These are phyloP conservation scores for Tricholoma furcatifolium DNA, from an alignment of 768 basidiomycete species.

Conservation along the genomic window DNA sequence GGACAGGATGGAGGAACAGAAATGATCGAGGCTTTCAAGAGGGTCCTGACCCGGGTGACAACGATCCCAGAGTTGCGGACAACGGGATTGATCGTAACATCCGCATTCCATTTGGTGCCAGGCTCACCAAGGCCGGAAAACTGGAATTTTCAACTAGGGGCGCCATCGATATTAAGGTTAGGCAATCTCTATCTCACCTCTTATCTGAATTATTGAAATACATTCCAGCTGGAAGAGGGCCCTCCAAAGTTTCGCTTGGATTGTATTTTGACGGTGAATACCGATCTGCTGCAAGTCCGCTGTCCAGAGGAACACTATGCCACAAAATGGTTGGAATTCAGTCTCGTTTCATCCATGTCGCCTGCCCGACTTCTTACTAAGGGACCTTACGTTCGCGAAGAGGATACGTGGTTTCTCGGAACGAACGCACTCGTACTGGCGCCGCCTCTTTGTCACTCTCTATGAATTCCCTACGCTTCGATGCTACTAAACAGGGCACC, in stretches of 20 bases:
- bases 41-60: neutral
- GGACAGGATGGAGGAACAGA: no score
- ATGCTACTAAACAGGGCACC: neutral
- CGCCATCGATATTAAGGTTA: no score
- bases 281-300: no score
- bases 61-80: neutral
- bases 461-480: neutral
- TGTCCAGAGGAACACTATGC: neutral
- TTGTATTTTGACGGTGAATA: no score
- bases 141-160: neutral
- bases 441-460: neutral
- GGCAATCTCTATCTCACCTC: no score
- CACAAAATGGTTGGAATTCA: no score
- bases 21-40: no score
- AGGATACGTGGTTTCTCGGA: neutral
- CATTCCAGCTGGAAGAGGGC: no score
- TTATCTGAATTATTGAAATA: no score
- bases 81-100: neutral
- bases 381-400: neutral
- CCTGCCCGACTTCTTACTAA: neutral
- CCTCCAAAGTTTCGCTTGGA: no score
- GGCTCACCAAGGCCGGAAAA: neutral
- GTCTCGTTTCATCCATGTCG: no score
- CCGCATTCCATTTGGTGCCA: neutral
- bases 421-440: neutral